A percentile compares a stretch with the other conserved stretches of the same genome.
phyloP scores from a whole-genome alignment of 306 rosid genomes.

The Potentilla sterilis region DNA sequence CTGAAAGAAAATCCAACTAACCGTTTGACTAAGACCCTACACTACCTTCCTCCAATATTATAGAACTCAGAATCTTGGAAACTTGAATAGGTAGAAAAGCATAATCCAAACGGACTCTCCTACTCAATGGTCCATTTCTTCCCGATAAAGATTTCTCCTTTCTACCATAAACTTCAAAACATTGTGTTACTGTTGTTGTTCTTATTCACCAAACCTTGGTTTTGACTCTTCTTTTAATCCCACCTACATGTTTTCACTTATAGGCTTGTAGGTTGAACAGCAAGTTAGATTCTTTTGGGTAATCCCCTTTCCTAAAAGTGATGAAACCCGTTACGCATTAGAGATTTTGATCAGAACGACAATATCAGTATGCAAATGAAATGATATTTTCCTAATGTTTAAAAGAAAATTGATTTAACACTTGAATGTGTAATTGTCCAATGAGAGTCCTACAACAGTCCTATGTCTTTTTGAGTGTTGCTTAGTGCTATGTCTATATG shows the following conservation, averaged over 20 bases:
- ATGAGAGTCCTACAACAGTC: slow-evolving; percentile 26
- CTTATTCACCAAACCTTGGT: background rate
- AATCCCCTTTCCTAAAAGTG: background rate
- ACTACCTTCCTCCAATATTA: slow-evolving; percentile 19
- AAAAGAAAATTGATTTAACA: background rate
- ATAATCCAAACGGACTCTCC: slow-evolving; percentile 46
- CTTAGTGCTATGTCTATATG: slow-evolving; percentile 43
- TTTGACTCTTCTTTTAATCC: background rate
- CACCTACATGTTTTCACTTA: background rate
- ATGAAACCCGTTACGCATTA: background rate
- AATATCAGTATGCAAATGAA: background rate
- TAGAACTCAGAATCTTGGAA: slow-evolving; percentile 43
- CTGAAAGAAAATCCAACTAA: slow-evolving; percentile 58
- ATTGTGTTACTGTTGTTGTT: background rate
- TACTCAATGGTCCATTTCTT: slow-evolving; percentile 21
- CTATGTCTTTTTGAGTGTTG: slow-evolving; percentile 50
- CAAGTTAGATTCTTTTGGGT: background rate
- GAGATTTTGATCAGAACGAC: background rate
- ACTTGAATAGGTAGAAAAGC: slow-evolving; percentile 30
- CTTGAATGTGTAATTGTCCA: slow-evolving; percentile 15
- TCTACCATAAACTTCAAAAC: slow-evolving; percentile 8
- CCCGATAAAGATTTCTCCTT: slow-evolving; percentile 12
- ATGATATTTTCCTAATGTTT: background rate
- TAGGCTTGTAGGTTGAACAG: background rate
- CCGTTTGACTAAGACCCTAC: slow-evolving; percentile 60